Evolutionary conservation across 208 protist genomes (phyloP).

Genomic region (Wallacemonas rigidus): DNA sequence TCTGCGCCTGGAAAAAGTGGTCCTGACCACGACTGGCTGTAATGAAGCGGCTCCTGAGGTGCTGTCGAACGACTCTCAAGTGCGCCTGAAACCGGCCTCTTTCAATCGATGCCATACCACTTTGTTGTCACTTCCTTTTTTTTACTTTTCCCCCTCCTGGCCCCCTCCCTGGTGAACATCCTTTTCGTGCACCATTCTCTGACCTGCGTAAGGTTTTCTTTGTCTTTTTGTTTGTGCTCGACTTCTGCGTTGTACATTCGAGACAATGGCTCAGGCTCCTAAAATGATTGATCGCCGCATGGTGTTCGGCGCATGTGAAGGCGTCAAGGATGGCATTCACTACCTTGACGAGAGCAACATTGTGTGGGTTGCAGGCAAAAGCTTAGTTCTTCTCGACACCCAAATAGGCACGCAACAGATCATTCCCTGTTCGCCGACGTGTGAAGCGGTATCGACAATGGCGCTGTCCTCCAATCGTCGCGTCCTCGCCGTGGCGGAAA

Average conservation of each 20-base stretch:
- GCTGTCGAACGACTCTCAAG: too few species aligned
- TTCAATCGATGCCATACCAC: not conserved
- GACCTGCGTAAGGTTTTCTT: too few species aligned
- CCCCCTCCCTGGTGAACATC: too few species aligned
- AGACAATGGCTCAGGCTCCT: constrained; percentile 50
- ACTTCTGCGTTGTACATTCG: not conserved
- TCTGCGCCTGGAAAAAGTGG: too few species aligned
- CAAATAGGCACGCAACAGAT: constrained; percentile 92
- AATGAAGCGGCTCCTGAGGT: too few species aligned
- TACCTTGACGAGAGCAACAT: constrained; percentile 94
- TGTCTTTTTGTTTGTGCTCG: too few species aligned
- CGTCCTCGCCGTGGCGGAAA: constrained; percentile 94
- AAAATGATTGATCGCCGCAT: constrained; percentile 88
- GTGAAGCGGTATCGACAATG: constrained; percentile 91
- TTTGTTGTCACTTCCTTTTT: constrained; percentile 12
- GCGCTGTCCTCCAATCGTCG: constrained; percentile 90
- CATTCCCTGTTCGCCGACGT: constrained; percentile 82
- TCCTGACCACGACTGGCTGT: too few species aligned
- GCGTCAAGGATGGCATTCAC: constrained; percentile 92
- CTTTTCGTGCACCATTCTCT: too few species aligned
- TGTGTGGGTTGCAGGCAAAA: constrained; percentile 92
- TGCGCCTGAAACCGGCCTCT: too few species aligned
- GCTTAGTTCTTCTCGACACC: constrained; percentile 91
- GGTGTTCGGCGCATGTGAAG: constrained; percentile 93
- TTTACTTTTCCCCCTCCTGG: not conserved